Percentiles rank a stretch among this genome's conserved stretches.
phyloP scores from a whole-genome alignment of 1,284 basidiomycete species.

The Sutorius eximius region DNA sequence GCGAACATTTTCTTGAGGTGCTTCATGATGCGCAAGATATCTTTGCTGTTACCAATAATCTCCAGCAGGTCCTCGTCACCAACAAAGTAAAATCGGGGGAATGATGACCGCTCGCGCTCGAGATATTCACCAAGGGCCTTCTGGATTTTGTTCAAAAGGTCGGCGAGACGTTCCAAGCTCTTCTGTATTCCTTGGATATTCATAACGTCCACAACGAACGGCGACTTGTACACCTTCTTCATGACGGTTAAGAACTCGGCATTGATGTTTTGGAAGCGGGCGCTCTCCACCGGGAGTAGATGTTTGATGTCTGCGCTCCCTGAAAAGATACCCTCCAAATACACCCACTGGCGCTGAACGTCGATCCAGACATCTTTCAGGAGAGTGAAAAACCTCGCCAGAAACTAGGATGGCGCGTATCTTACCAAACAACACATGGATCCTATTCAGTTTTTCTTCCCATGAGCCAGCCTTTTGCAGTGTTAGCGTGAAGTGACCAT shows the following conservation, averaged over 20 bases:
- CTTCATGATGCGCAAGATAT: conserved; percentile 96
- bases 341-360: conserved; percentile 99
- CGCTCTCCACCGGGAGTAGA: conserved; percentile 94
- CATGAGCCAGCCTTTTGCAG: conserved; percentile 71
- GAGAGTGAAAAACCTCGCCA: conserved; percentile 12
- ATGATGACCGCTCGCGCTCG: conserved; percentile 94
- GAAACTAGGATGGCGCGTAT: background rate
- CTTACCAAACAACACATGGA: conserved; percentile 92
- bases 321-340: conserved; percentile 99
- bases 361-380: conserved; percentile 94
- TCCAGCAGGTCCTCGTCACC: conserved; percentile 98
- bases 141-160: conserved; percentile 97
- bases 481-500: conserved; percentile 15
- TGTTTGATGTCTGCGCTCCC: conserved; percentile 99
- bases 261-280: conserved; percentile 98
- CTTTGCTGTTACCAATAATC: conserved; percentile 99
- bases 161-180: conserved; percentile 93
- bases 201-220: conserved; percentile 95
- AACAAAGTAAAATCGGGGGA: conserved; percentile 99
- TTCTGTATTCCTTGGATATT: conserved; percentile 97
- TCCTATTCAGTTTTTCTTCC: conserved; percentile 94
- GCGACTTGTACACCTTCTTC: conserved; percentile 99
- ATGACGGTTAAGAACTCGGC: conserved; percentile 97
- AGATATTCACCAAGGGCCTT: conserved; percentile 99
- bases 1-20: conserved; percentile 99